Percentiles rank a stretch among this genome's conserved stretches.
phyloP scores from a whole-genome alignment of 352 stramenopile species.

The Phytopythium montanum region DNA sequence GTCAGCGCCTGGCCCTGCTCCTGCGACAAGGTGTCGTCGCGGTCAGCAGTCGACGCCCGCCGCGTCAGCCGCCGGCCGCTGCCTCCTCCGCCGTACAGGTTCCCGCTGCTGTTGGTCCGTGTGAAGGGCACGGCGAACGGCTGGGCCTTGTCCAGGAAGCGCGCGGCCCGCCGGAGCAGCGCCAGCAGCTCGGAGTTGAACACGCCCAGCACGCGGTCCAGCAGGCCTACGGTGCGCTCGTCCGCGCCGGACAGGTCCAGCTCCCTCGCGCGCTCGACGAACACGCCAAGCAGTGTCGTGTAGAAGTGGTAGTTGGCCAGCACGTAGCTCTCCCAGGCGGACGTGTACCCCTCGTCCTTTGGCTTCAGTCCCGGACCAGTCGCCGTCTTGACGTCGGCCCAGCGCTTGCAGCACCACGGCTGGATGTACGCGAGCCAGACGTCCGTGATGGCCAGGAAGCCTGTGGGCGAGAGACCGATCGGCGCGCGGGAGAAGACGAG shows the following conservation, averaged over 20 bases:
- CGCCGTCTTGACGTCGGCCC: conserved; percentile 37
- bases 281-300: conserved; percentile 71
- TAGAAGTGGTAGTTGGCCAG: conserved; percentile 90
- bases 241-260: conserved; percentile 72
- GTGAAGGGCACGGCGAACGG: conserved; percentile 49
- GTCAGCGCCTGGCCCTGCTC: conserved; percentile 70
- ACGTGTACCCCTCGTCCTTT: conserved; percentile 35
- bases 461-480: conserved; percentile 72
- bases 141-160: conserved; percentile 64
- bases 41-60: conserved; percentile 17
- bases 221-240: conserved; percentile 53
- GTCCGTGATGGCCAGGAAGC: conserved; percentile 77
- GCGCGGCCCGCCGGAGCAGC: conserved; percentile 53
- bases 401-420: conserved; percentile 75
- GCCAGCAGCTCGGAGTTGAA: conserved; percentile 66
- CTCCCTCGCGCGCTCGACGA: conserved; percentile 80
- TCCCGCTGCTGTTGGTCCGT: conserved; percentile 22
- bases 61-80: neutral
- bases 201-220: conserved; percentile 70
- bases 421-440: conserved; percentile 87
- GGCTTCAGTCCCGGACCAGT: conserved; percentile 5
- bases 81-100: conserved; percentile 5
- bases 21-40: conserved; percentile 40
- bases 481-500: conserved; percentile 80
- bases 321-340: conserved; percentile 73